Evolutionary conservation across 192 early-diverging fungal genomes (phyloP), one percentile per base, ranked within the genome.

Genomic region (Funneliformis geosporum): DNA sequence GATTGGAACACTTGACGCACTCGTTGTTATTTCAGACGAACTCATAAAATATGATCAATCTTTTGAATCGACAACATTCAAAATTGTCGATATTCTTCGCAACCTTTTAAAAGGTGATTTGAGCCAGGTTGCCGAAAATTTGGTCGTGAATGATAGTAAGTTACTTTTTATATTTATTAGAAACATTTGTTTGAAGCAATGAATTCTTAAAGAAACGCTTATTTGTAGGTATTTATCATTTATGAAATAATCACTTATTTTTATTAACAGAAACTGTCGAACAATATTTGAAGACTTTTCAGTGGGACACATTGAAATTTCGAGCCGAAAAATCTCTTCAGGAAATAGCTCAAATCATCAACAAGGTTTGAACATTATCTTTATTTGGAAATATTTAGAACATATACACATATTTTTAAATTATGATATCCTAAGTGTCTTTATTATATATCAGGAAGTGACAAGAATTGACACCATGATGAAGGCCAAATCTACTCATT

Each of bases 301-400:
- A 93, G 76, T 99, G 98, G 98, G 96, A 99, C 83, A 94, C 92
- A 21, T 93, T 97, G 91, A 98, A 98, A 85, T 99, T 97, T 84
- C 88, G 98, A 61, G 91, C 92, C 2, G 98, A 99, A 85, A 96
- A 96, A 84, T 89, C 94, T 8, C 85, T 99, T 80, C 86, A 89
- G 67, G 98, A 99, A 81, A 89, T 97, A 28, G 85, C 93, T 0
- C 88, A 92, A 42, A 84, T 92, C 79, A 90, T 99, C 55, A 86
- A 90, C 33, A 93, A 96, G 79, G 91, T 94, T 85, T 74, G 23
- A n/a, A 39, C 18, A 62, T 12, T 44, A 0, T 75, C n/a, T 27
- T 42, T 18, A 50, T 73, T 33, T 76, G 0, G 4, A 5, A 27
- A 11, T 11, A 42, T 50, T 39, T 6, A n/a, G 27, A 79, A 77